These are phyloP conservation scores for Dryas integrifolia DNA, from an alignment of 331 rosid genomes.

Conservation along the genomic window DNA sequence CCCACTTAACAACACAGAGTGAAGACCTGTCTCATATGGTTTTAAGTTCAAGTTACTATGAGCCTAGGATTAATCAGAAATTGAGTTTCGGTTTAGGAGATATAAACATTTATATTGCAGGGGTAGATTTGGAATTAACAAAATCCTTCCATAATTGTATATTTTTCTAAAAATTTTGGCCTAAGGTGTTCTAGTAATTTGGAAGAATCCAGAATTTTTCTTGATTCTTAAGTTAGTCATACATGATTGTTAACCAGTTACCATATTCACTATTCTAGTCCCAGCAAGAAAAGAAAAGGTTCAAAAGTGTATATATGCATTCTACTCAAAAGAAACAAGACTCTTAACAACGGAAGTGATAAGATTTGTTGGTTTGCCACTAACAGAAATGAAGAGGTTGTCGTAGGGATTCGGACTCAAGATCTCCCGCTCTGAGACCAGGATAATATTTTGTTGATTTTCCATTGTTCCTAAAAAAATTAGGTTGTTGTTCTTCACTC, in stretches of 20 bases:
- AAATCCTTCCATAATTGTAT: background rate
- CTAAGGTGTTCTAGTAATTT: background rate
- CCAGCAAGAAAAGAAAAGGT: background rate
- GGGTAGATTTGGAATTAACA: background rate
- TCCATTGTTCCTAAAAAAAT: background rate
- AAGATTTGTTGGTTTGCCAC: conserved; percentile 3
- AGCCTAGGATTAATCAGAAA: background rate
- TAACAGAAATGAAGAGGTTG: background rate
- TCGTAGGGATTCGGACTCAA: background rate
- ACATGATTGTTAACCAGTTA: background rate
- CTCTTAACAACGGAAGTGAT: background rate
- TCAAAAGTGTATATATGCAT: background rate
- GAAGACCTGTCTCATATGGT: background rate
- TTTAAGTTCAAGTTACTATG: background rate
- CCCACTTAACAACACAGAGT: background rate
- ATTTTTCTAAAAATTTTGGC: background rate
- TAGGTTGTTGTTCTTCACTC: too few species aligned
- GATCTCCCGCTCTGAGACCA: background rate
- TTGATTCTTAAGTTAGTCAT: background rate
- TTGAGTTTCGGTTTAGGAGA: background rate
- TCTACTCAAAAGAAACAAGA: background rate
- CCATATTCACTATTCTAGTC: background rate
- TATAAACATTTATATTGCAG: background rate
- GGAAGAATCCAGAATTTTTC: background rate
- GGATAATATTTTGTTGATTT: background rate